A percentile compares a stretch with the other conserved stretches of the same genome.
phyloP scores from a whole-genome alignment of 1,284 basidiomycete species.

The Fomitopsis pinicola region DNA sequence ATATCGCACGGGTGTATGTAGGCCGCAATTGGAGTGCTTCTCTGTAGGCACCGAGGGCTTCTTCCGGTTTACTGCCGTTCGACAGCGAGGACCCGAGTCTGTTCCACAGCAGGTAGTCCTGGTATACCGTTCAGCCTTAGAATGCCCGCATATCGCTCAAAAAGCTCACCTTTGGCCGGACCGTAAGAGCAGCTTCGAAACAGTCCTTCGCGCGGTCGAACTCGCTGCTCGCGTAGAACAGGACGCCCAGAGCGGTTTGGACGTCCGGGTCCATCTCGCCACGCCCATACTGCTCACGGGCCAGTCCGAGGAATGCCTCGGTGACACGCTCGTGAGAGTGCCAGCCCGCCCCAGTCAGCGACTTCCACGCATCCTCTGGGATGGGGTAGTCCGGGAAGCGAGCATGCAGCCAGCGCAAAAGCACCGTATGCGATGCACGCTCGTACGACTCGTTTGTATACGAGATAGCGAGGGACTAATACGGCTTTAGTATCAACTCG shows the following conservation, averaged over 20 bases:
- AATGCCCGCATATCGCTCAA: neutral
- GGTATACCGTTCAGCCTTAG: neutral
- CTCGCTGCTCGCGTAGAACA: constrained; percentile 85
- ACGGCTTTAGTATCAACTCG: constrained; percentile 2
- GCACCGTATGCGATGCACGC: constrained; percentile 81
- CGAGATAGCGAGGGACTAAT: constrained; percentile 88
- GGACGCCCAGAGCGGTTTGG: constrained; percentile 89
- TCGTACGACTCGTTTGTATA: constrained; percentile 97
- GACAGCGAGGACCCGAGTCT: constrained; percentile 92
- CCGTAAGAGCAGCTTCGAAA: constrained; percentile 81
- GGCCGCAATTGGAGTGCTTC: constrained; percentile 92
- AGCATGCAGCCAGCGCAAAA: constrained; percentile 83
- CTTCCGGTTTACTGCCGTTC: constrained; percentile 93
- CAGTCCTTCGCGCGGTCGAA: constrained; percentile 87
- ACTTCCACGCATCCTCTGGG: constrained; percentile 52
- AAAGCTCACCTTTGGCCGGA: constrained; percentile 59
- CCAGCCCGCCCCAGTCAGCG: constrained; percentile 75
- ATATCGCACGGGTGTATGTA: constrained; percentile 95
- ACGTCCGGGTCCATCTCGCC: constrained; percentile 87
- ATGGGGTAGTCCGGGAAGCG: constrained; percentile 70
- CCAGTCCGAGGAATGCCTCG: constrained; percentile 82
- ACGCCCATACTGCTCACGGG: constrained; percentile 70
- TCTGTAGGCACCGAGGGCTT: constrained; percentile 92
- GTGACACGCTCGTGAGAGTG: constrained; percentile 80
- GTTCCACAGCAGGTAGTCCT: constrained; percentile 98